These are phyloP conservation scores for Lunasporangiospora selenospora DNA, from an alignment of 192 early-diverging fungal species.

Conservation along the genomic window DNA sequence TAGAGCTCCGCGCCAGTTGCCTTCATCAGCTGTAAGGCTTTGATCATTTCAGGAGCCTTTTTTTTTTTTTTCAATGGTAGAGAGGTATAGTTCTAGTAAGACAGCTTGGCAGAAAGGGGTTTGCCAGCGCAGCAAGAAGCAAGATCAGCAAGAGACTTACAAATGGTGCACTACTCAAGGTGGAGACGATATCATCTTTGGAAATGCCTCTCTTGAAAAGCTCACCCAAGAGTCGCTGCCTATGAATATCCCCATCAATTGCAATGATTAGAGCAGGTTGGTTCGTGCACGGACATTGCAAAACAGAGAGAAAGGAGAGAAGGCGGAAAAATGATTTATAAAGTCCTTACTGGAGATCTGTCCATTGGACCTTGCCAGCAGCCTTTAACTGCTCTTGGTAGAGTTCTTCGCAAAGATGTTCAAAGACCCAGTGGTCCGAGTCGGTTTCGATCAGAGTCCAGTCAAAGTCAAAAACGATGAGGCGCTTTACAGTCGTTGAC, in stretches of 20 bases:
- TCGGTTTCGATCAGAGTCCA: conserved; percentile 72
- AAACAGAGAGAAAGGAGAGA: too few relatives aligned
- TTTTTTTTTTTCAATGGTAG: neutral
- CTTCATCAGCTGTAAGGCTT: conserved; percentile 52
- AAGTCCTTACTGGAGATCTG: conserved; percentile 65
- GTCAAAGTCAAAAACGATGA: conserved; percentile 74
- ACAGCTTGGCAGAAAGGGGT: neutral
- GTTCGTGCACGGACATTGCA: too few relatives aligned
- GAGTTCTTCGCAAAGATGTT: conserved; percentile 38
- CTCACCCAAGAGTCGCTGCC: conserved; percentile 18
- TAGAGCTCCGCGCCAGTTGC: conserved; percentile 52
- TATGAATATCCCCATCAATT: neutral
- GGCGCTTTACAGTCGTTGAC: conserved; percentile 27
- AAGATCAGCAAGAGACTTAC: conserved; percentile 10
- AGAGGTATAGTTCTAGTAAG: too few relatives aligned
- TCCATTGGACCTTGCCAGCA: conserved; percentile 56
- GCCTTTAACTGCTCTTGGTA: conserved; percentile 33
- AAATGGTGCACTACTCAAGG: conserved; percentile 18
- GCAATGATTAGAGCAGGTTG: neutral
- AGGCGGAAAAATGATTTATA: too few relatives aligned
- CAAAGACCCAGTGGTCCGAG: conserved; percentile 60
- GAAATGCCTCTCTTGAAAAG: conserved; percentile 18
- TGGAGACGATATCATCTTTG: conserved; percentile 14
- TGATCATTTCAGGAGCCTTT: conserved; percentile 56
- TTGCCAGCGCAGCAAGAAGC: neutral